A percentile compares a stretch with the other conserved stretches of the same genome.
Evolutionary conservation across 164 flowering plant genomes (phyloP).

Genomic region (Vitis riparia): DNA sequence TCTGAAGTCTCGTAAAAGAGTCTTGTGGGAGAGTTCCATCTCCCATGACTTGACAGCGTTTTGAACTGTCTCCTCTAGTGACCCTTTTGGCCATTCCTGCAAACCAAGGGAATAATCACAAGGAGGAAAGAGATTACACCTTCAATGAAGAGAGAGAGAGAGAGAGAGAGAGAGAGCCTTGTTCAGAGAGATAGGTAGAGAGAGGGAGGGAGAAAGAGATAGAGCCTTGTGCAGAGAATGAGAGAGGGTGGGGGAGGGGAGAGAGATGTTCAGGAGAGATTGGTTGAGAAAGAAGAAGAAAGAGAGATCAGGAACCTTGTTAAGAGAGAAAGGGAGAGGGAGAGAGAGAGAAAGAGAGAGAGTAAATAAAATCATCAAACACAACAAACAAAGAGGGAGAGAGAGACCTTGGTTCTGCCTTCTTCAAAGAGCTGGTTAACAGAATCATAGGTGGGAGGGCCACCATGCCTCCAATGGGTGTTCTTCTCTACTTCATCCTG

Average conservation of each 20-base stretch:
- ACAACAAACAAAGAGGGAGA: background rate
- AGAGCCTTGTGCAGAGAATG: background rate
- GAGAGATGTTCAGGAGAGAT: background rate
- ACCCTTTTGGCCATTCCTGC: slow-evolving; percentile 82
- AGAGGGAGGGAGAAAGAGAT: no score
- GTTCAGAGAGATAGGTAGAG: background rate
- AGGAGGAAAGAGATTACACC: background rate
- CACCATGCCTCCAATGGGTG: slow-evolving; percentile 77
- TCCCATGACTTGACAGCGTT: slow-evolving; percentile 91
- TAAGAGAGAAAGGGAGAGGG: background rate
- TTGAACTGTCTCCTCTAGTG: slow-evolving; percentile 78
- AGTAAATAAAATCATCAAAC: background rate
- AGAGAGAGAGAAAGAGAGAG: background rate
- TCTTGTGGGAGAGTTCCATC: slow-evolving; percentile 92
- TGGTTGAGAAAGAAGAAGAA: background rate
- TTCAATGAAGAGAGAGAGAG: no score
- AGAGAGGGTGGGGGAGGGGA: no score
- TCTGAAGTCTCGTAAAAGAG: slow-evolving; percentile 65
- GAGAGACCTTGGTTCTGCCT: slow-evolving; percentile 65
- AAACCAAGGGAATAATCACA: background rate
- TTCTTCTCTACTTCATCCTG: slow-evolving; percentile 44
- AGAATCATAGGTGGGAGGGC: slow-evolving; percentile 58
- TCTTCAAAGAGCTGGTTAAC: slow-evolving; percentile 76
- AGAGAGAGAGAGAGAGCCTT: background rate
- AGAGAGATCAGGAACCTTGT: no score